Percentiles rank a stretch among this genome's conserved stretches.
Conservation (phyloP, 345 rosid species). For the Balakata baccata region DNA sequence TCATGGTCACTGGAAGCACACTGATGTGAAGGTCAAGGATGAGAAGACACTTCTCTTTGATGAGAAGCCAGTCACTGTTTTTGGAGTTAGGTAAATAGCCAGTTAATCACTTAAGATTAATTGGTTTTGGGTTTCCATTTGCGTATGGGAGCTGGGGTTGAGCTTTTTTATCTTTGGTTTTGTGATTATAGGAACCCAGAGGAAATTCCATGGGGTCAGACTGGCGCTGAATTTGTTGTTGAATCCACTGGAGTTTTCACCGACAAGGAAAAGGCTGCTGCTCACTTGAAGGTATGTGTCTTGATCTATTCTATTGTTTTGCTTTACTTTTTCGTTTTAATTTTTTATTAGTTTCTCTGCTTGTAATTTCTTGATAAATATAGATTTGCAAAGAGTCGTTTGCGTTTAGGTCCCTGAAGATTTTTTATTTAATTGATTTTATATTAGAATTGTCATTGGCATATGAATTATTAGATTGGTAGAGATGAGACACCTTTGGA, state of each 20-base stretch:
- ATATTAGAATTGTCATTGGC: not conserved
- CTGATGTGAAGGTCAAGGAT: conserved; percentile 74
- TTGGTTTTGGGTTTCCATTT: not conserved
- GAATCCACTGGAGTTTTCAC: conserved; percentile 94
- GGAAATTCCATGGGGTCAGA: conserved; percentile 81
- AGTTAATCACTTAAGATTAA: too few relatives aligned
- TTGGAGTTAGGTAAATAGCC: conserved; percentile 55
- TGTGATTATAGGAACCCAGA: conserved; percentile 62
- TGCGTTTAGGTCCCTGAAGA: not conserved
- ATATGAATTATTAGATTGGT: not conserved
- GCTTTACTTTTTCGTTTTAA: not conserved
- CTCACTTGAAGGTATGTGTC: conserved; percentile 76
- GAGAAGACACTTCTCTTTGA: conserved; percentile 88
- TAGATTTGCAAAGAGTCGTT: not conserved
- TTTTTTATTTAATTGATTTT: not conserved
- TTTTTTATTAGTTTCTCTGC: not conserved
- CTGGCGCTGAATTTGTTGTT: conserved; percentile 76
- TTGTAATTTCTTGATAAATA: not conserved
- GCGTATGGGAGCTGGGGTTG: not conserved
- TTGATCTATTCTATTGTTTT: not conserved
- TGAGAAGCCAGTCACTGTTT: conserved; percentile 64
- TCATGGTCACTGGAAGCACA: conserved; percentile 92
- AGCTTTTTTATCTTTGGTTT: not conserved
- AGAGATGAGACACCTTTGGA: not conserved
- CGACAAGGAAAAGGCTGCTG: conserved; percentile 92